phyloP scores from a whole-genome alignment of 768 basidiomycete species.

The Podaxis sp. region DNA sequence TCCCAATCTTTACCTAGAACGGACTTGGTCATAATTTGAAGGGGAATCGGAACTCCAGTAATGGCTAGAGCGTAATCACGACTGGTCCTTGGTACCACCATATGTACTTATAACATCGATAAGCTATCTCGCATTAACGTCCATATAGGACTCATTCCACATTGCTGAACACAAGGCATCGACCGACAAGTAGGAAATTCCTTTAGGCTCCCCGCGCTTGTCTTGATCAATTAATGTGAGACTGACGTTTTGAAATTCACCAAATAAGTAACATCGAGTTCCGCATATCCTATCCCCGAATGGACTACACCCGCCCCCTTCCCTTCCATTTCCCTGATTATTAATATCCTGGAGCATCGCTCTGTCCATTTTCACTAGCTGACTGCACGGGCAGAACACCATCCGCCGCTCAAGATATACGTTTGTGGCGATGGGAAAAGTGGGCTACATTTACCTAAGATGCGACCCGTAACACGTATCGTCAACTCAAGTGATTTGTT shows the following conservation, averaged over 20 bases:
- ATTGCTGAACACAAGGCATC: neutral
- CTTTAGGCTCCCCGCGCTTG: neutral
- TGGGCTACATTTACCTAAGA: neutral
- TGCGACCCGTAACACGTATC: neutral
- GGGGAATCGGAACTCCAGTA: too few relatives aligned
- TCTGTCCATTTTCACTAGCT: neutral
- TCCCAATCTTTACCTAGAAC: too few relatives aligned
- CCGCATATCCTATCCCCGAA: neutral
- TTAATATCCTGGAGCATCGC: conserved; percentile 11
- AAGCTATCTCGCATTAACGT: neutral
- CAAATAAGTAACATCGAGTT: neutral
- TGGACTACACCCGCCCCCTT: neutral
- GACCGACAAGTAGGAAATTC: neutral
- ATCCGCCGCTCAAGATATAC: too few relatives aligned
- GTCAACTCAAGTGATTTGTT: neutral
- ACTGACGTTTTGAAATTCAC: neutral
- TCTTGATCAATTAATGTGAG: neutral
- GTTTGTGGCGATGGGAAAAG: too few relatives aligned
- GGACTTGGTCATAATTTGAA: too few relatives aligned
- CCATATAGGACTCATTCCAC: neutral
- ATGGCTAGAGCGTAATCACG: neutral
- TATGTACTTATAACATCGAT: neutral
- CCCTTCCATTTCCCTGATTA: conserved; percentile 10
- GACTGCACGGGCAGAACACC: neutral
- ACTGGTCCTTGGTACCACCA: neutral